Base-by-base conservation (phyloP, 73 alveolate genomes). In the Paraurostyla sp. region DNA sequence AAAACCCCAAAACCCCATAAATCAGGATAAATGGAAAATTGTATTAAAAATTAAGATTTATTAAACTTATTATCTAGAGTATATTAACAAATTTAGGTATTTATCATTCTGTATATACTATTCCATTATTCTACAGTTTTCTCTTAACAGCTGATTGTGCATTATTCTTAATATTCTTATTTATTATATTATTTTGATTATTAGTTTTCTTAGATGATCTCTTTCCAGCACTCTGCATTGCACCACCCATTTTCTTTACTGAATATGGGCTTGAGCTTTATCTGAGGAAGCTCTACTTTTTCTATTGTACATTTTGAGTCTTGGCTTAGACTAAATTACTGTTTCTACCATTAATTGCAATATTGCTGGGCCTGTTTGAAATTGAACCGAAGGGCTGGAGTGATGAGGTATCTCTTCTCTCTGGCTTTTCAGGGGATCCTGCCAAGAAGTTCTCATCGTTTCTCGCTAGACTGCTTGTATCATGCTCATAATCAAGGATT, bases 391-490 rank as follows among this genome's bases (percentile, higher is more conserved):
- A 65, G 27, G 82, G 82, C 58, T 65, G 32, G 33, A n/a, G n/a
- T n/a, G 16, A 13, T 15, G 35, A 38, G 49, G 9, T 22, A 18
- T 15, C 41, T 30, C 58, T 65, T 65, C 82, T 33, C 9, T 33
- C 54, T 1, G 58, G 38, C 23, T 65, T 65, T 38, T 65, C 82
- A 38, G 82, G 82, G 40, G 82, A 65, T 38, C 82, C 82, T 7
- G 58, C 40, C 42, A 36, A 38, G 18, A 11, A 32, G 23, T 65
- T 38, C 23, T 65, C 58, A 32, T 65, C 58, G 41, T 65, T 65
- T 40, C 58, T 65, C 56, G 35, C 54, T n/a, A n/a, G n/a, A n/a
- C n/a, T n/a, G n/a, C n/a, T n/a, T 32, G 60, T 15, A 65, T 33
- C 82, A 32, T 22, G 40, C 38, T 65, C 82, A 38, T n/a, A 2